A percentile compares a stretch with the other conserved stretches of the same genome.
These are phyloP conservation scores for Penicillium angulare DNA, from an alignment of 495 filamentous ascomycete species.

Conservation along the genomic window DNA sequence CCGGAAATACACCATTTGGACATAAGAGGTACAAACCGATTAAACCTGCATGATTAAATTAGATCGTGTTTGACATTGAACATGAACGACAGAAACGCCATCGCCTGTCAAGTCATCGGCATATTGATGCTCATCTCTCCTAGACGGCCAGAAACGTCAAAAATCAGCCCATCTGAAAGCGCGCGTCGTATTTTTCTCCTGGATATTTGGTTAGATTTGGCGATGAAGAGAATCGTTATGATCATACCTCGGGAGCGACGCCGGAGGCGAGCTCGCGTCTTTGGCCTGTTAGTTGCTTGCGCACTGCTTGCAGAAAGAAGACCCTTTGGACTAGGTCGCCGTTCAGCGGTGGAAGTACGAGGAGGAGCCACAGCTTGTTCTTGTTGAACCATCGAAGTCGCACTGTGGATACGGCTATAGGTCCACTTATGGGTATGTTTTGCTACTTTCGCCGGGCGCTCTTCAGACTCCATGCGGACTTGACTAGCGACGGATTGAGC, in stretches of 20 bases:
- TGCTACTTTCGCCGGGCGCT: slow-evolving; percentile 8
- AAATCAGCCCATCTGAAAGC: slow-evolving; percentile 26
- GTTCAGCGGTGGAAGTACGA: neutral
- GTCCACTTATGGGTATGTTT: slow-evolving; percentile 24
- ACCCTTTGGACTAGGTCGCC: slow-evolving; percentile 17
- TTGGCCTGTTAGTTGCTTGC: neutral
- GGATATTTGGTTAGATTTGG: slow-evolving; percentile 3
- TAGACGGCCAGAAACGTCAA: neutral
- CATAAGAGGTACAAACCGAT: too few species aligned
- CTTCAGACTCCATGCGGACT: neutral
- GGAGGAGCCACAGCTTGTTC: neutral
- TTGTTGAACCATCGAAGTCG: slow-evolving; percentile 6
- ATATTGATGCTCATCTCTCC: neutral
- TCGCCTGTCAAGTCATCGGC: too few species aligned
- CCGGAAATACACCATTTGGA: too few species aligned
- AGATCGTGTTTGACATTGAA: too few species aligned
- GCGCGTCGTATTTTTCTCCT: slow-evolving; percentile 38
- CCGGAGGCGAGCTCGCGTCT: slow-evolving; percentile 14
- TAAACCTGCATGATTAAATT: too few species aligned
- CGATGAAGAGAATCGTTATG: neutral
- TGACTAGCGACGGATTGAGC: neutral
- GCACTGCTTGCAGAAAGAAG: slow-evolving; percentile 22
- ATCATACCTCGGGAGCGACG: slow-evolving; percentile 29
- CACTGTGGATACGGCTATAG: slow-evolving; percentile 23
- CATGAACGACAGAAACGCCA: too few species aligned